A percentile compares a stretch with the other conserved stretches of the same genome.
phyloP scores from a whole-genome alignment of 768 basidiomycete genomes.

The Termitomyces sp. region DNA sequence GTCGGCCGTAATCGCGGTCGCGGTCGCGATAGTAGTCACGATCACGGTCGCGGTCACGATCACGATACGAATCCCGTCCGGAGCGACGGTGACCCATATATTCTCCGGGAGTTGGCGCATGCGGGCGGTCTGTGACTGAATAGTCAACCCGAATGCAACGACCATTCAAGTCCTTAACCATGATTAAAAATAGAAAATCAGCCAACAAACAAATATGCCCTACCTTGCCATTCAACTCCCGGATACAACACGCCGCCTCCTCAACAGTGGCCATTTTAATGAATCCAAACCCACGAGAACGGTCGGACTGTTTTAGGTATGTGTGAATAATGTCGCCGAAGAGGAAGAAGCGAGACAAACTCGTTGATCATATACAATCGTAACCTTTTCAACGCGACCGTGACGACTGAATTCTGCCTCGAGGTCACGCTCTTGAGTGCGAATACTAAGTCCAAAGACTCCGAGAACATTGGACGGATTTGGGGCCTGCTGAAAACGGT shows the following conservation, averaged over 20 bases:
- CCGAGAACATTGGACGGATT: conserved; percentile 87
- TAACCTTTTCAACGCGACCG: conserved; percentile 91
- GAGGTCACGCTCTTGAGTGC: conserved; percentile 89
- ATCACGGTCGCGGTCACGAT: conserved; percentile 30
- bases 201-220: conserved; percentile 23
- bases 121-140: conserved; percentile 89
- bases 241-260: conserved; percentile 83
- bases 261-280: conserved; percentile 90
- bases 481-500: conserved; percentile 63
- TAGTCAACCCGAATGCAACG: conserved; percentile 96
- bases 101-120: conserved; percentile 95
- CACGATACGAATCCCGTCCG: conserved; percentile 30
- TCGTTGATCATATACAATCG: conserved; percentile 94
- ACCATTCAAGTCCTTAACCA: conserved; percentile 79
- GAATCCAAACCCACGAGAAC: conserved; percentile 97
- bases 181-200: neutral
- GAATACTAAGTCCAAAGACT: conserved; percentile 97
- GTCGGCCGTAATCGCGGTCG: conserved; percentile 47
- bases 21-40: conserved; percentile 47
- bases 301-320: conserved; percentile 61
- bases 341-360: conserved; percentile 42
- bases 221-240: conserved; percentile 89
- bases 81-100: conserved; percentile 91
- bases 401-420: conserved; percentile 90
- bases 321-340: conserved; percentile 3